Base-by-base conservation (phyloP, 805 yeast genomes). In the Priceomyces melissophilus region DNA sequence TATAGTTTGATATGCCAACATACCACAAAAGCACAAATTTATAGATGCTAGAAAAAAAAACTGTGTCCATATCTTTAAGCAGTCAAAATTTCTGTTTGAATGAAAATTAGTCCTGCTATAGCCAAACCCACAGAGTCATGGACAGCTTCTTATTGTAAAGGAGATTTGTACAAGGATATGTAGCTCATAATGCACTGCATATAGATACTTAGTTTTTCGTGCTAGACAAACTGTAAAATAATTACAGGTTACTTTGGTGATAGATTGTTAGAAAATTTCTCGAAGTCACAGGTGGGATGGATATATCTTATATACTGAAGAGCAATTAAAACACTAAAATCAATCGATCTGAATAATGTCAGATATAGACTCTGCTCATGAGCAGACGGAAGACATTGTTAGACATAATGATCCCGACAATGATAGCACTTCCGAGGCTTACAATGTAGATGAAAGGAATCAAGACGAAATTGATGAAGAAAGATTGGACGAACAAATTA, bases 381-480 rank as follows among this genome's bases (percentile, higher is more conserved):
- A 30, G 4, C n/a, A 34, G 32, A 10, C 39, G 30, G 43, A 29
- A n/a, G 40, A 38, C 28, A 42, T 17, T 17, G 20, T 41, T 17
- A 39, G 41, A 13, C 39, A 43, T 12, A 47, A 40, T 29, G 32
- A 39, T 14, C 36, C 35, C 8, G 42, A 35, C 13, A 32, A 25
- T 23, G 26, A 33, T 14, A 26, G 38, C 14, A 40, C 32, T 6
- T 43, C 35, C 12, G 43, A 33, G 31, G 33, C 44, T 30, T 41
- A 47, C 34, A 49, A 53, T 25, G 49, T 49, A 6, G 46, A 41
- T n/a, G 52, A 46, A 32, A 37, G 46, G 29, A 52, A 49, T 38
- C 45, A 41, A 20, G 39, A 47, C 31, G 53, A 45, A 30, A 32
- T 49, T 30, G 53, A 52, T 39, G 51, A 45, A 15, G 53, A 49